Conservation (phyloP, 345 rosid species). For the Camelina neglecta region DNA sequence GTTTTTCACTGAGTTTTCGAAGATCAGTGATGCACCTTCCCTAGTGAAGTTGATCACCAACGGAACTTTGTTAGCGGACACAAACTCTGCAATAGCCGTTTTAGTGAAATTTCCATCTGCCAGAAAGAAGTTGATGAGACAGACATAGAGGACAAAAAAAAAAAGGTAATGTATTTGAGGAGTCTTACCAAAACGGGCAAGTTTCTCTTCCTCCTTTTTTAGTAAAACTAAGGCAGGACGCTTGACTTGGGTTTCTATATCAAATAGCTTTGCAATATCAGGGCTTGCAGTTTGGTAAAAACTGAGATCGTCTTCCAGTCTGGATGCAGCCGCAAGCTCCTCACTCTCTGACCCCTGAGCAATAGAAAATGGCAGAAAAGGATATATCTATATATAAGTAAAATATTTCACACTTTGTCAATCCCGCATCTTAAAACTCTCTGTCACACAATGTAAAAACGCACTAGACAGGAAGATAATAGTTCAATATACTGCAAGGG, state of each 20-base stretch:
- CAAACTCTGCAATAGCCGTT: conserved; percentile 73
- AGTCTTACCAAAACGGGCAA: conserved; percentile 42
- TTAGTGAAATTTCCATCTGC: conserved; percentile 85
- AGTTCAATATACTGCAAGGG: conserved; percentile 5
- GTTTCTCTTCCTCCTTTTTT: conserved; percentile 41
- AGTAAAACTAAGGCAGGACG: conserved; percentile 55
- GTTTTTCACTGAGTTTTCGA: conserved; percentile 81
- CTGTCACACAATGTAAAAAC: conserved; percentile 1
- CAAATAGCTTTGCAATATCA: conserved; percentile 52
- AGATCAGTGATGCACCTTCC: conserved; percentile 79
- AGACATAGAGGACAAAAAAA: conserved; percentile 7
- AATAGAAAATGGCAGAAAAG: conserved; percentile 27
- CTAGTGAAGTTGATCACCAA: conserved; percentile 79
- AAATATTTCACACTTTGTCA: conserved; percentile 25
- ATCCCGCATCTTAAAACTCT: conserved; percentile 23
- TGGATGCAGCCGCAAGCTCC: conserved; percentile 53
- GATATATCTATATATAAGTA: neutral
- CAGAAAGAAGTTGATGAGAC: conserved; percentile 37
- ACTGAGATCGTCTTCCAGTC: conserved; percentile 47
- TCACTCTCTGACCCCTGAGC: conserved; percentile 50
- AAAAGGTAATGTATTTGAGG: neutral
- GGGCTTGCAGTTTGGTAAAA: conserved; percentile 53
- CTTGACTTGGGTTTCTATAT: conserved; percentile 40
- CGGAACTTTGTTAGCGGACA: conserved; percentile 85
- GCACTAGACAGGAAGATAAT: conserved; percentile 12